Evolutionary conservation across 129 eudicot genomes (phyloP).

Genomic region (Escallonia herrerae): DNA sequence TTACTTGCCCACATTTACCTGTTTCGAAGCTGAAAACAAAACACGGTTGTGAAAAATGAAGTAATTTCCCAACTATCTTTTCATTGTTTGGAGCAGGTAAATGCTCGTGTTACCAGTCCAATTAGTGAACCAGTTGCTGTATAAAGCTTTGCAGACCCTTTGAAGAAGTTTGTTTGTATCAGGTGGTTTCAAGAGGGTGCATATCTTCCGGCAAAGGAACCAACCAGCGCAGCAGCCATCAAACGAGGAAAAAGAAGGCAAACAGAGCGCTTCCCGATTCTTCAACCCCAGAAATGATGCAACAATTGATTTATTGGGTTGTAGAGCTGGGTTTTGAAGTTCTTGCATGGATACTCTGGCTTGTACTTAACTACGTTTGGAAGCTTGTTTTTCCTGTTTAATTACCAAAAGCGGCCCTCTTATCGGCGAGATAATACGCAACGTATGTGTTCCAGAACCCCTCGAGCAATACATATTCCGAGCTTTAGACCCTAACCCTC

Average conservation of each 20-base stretch:
- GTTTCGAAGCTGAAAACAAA: too few relatives aligned
- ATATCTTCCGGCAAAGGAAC: neutral
- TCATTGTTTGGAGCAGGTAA: slow-evolving; percentile 15
- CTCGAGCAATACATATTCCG: too few relatives aligned
- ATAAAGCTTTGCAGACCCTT: slow-evolving; percentile 1
- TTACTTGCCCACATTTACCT: too few relatives aligned
- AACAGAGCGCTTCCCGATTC: neutral
- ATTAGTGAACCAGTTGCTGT: slow-evolving; percentile 13
- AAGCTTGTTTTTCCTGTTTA: neutral
- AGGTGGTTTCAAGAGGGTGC: neutral
- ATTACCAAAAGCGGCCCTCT: neutral
- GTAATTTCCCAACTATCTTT: neutral
- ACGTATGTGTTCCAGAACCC: too few relatives aligned
- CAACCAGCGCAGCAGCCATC: neutral
- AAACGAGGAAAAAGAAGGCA: neutral
- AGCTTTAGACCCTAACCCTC: too few relatives aligned
- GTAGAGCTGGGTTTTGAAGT: neutral
- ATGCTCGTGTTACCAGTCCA: slow-evolving; percentile 6
- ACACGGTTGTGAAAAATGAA: too few relatives aligned
- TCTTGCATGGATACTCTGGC: neutral
- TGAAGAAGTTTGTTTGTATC: slow-evolving; percentile 5
- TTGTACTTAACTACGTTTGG: neutral
- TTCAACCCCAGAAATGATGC: neutral
- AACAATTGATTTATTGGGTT: neutral
- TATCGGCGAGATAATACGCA: too few relatives aligned